A percentile compares a stretch with the other conserved stretches of the same genome.
These are phyloP conservation scores for Ceratocystis colombiana DNA, from an alignment of 2,329 filamentous ascomycete species.

Conservation along the genomic window DNA sequence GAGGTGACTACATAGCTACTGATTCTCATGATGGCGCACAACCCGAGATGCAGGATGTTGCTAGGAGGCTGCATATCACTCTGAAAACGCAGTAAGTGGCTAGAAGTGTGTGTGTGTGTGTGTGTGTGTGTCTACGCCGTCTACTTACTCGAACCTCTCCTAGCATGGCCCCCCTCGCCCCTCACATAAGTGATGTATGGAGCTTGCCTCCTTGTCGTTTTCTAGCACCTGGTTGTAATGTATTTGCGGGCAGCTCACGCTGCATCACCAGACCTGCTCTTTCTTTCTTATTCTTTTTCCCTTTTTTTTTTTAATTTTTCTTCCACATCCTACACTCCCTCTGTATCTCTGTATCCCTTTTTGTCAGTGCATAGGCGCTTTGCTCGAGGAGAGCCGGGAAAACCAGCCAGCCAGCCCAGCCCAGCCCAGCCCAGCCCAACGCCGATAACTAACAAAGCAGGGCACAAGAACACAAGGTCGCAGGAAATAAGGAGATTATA, in stretches of 20 bases:
- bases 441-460: background rate
- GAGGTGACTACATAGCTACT: constrained; percentile 4
- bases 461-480: background rate
- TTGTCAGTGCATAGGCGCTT: too few relatives aligned
- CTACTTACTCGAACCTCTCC: background rate
- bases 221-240: background rate
- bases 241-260: background rate
- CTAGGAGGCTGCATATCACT: background rate
- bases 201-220: background rate
- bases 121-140: too few relatives aligned
- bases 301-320: too few relatives aligned
- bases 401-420: too few relatives aligned
- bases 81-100: too few relatives aligned
- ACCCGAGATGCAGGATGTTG: background rate
- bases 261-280: background rate
- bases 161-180: background rate
- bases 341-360: too few relatives aligned
- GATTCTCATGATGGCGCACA: background rate
- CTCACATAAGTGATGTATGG: background rate
- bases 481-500: background rate
- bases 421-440: too few relatives aligned
- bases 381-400: background rate
- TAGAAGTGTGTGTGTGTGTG: too few relatives aligned
- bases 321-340: background rate
- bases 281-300: background rate